phyloP scores from a whole-genome alignment of 2,329 filamentous ascomycete genomes.

The Zymoseptoria crescenta region DNA sequence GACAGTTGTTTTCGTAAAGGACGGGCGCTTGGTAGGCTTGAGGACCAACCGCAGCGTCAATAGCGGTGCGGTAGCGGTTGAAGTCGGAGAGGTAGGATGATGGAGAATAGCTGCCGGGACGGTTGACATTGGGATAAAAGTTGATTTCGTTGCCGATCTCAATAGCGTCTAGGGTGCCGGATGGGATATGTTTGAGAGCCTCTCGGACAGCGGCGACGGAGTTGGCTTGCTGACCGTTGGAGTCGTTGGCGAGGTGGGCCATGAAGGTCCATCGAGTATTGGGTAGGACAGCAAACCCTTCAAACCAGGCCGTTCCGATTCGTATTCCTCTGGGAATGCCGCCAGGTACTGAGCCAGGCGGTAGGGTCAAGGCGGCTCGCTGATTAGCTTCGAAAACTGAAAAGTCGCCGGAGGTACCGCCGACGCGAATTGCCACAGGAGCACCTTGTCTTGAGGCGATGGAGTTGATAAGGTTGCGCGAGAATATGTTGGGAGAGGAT shows the following conservation, averaged over 20 bases:
- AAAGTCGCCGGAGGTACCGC: slow-evolving; percentile 11
- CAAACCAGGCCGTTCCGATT: slow-evolving; percentile 10
- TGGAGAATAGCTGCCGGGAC: slow-evolving; percentile 2
- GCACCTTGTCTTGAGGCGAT: slow-evolving; percentile 6
- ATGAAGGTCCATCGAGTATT: slow-evolving; percentile 8
- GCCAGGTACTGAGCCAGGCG: neutral
- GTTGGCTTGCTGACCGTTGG: slow-evolving; percentile 2
- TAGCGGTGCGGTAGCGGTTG: slow-evolving; percentile 2
- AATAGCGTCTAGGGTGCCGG: slow-evolving; percentile 7
- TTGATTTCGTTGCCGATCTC: slow-evolving; percentile 13
- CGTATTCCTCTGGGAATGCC: slow-evolving; percentile 7
- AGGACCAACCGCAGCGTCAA: slow-evolving; percentile 1
- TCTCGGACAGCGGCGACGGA: slow-evolving; percentile 5
- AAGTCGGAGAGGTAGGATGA: slow-evolving; percentile 7
- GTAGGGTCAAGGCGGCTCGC: slow-evolving; percentile 1
- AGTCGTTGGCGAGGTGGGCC: slow-evolving; percentile 7
- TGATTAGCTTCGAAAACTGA: slow-evolving; percentile 5
- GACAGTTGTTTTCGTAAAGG: slow-evolving; percentile 2
- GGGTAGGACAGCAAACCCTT: slow-evolving; percentile 8
- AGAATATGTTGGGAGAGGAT: slow-evolving; percentile 9
- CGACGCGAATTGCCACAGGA: slow-evolving; percentile 9
- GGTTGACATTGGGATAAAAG: slow-evolving; percentile 3
- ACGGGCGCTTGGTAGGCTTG: slow-evolving; percentile 9
- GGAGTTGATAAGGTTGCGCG: slow-evolving; percentile 6
- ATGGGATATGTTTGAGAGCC: slow-evolving; percentile 8